Base-by-base conservation (phyloP, 768 basidiomycete genomes). In the Bullera alba region DNA sequence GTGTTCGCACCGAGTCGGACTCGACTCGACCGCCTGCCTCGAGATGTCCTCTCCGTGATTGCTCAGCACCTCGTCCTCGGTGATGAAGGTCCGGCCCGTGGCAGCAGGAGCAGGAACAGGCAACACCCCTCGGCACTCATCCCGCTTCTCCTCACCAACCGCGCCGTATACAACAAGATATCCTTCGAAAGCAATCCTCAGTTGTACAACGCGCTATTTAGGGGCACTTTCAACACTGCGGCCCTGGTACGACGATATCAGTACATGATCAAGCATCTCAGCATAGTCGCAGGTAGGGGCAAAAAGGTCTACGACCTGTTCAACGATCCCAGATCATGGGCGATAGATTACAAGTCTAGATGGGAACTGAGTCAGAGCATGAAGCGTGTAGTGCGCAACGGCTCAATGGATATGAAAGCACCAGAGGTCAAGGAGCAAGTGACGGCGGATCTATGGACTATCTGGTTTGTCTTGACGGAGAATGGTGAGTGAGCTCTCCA, bases 381-480 rank as follows among this genome's bases (percentile, higher is more conserved):
- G 59, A 46, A 57, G n/a, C 27, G 43, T 29, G 58, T 59, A 6
- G 58, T 49, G 21, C 49, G 43, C 19, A 17, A 29, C 14, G 46
- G 36, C 3, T 53, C 28, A 25, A 35, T 60, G 14, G 53, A 58
- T 21, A 46, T 60, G 5, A 27, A 44, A 16, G 57, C 53, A 2
- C 41, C 58, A 15, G 52, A 54, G 27, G 52, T 51, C 29, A 37
- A 28, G 19, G 54, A 58, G 12, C 38, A 57, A n/a, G 27, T 59
- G 16, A 39, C 46, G 8, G 53, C 48, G 27, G 66, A 68, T 57
- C 44, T 69, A 4, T 72, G 70, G 70, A 57, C 53, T 29, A 45
- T 69, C 8, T 72, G 70, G 70, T 72, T 65, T 48, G 47, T 72
- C 25, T 35, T 66, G 7, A 69, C 66, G 3, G 70, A 72, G 51